phyloP scores from a whole-genome alignment of 345 rosid species.

The Fremontodendron californicum region DNA sequence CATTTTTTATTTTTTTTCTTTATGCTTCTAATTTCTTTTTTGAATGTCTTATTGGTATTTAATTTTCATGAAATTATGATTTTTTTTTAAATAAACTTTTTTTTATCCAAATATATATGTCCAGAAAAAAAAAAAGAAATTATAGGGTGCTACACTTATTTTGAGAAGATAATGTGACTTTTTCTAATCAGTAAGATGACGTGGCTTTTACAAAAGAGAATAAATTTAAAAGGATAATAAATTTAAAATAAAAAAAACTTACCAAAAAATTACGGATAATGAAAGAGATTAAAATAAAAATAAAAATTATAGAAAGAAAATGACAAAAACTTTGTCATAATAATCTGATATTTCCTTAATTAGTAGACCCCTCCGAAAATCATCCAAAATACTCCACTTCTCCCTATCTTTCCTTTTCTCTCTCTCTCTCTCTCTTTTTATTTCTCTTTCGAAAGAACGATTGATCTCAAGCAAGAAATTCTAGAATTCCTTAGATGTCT shows the following conservation, averaged over 20 bases:
- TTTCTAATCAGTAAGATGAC: too few relatives aligned
- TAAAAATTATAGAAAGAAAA: background rate
- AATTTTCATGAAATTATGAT: too few relatives aligned
- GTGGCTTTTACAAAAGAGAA: too few relatives aligned
- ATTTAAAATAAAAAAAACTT: background rate
- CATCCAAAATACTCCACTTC: background rate
- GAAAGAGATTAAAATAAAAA: background rate
- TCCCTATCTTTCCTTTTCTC: background rate
- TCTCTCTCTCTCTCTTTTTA: background rate
- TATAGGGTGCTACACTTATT: too few relatives aligned
- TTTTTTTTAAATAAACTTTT: too few relatives aligned
- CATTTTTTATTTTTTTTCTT: too few relatives aligned
- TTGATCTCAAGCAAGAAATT: conserved; percentile 12
- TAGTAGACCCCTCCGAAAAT: conserved; percentile 5
- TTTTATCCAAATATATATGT: too few relatives aligned
- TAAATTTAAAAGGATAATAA: background rate
- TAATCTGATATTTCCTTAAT: background rate
- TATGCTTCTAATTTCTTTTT: too few relatives aligned
- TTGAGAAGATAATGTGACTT: background rate
- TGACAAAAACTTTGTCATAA: background rate
- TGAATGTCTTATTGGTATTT: background rate
- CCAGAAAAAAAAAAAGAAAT: too few relatives aligned
- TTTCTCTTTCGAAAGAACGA: background rate
- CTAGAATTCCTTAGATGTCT: conserved; percentile 19
- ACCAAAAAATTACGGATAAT: background rate